Conservation (phyloP, 2,329 filamentous ascomycete genomes). For the Grosmannia clavigera region DNA sequence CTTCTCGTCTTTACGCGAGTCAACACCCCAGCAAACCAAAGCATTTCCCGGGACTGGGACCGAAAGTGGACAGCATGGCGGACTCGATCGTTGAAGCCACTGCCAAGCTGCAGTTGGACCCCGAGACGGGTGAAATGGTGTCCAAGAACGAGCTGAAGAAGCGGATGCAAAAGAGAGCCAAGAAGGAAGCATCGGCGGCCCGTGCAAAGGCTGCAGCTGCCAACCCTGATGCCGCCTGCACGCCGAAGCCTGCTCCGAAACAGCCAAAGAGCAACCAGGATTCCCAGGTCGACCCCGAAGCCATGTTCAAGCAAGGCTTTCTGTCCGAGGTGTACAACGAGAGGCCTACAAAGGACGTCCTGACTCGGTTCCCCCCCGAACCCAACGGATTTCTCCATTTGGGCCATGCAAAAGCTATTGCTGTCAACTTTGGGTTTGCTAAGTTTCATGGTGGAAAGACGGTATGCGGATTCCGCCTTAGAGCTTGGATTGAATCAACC, state of each 20-base stretch:
- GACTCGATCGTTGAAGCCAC: slow-evolving; percentile 33
- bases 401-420: slow-evolving; percentile 90
- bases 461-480: neutral
- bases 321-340: slow-evolving; percentile 60
- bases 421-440: slow-evolving; percentile 93
- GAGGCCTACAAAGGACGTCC: slow-evolving; percentile 46
- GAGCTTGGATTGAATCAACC: neutral
- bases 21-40: neutral
- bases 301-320: slow-evolving; percentile 74
- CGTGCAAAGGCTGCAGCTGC: slow-evolving; percentile 28
- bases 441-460: slow-evolving; percentile 61
- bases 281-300: slow-evolving; percentile 40
- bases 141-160: slow-evolving; percentile 54
- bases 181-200: slow-evolving; percentile 1
- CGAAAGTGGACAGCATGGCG: slow-evolving; percentile 24
- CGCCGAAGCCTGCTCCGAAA: slow-evolving; percentile 10
- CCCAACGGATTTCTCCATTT: slow-evolving; percentile 92
- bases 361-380: slow-evolving; percentile 70
- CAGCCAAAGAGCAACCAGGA: slow-evolving; percentile 31
- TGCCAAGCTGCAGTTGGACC: slow-evolving; percentile 49
- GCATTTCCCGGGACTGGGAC: neutral
- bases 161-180: slow-evolving; percentile 37
- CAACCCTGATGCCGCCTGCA: slow-evolving; percentile 18
- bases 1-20: neutral
- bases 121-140: slow-evolving; percentile 53